Evolutionary conservation across 1,139 yeast species (phyloP).

Genomic region (Blastobotrys malaysiensis): DNA sequence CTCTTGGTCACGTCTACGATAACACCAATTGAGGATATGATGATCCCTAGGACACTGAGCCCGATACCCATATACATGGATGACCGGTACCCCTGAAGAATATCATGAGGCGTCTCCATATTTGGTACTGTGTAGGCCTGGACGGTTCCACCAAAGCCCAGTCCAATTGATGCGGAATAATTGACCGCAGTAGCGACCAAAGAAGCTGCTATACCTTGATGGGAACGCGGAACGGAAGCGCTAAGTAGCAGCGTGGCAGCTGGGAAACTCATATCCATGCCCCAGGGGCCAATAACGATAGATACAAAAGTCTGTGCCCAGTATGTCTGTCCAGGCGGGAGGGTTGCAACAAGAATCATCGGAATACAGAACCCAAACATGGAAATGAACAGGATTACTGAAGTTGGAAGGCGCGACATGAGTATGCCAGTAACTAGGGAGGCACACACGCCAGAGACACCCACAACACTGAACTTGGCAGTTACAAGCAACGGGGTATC

Average conservation of each 20-base stretch:
- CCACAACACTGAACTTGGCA: slow-evolving; percentile 40
- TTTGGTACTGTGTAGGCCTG: slow-evolving; percentile 40
- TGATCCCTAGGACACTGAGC: slow-evolving; percentile 42
- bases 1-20: background rate
- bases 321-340: slow-evolving; percentile 44
- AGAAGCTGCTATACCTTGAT: slow-evolving; percentile 65
- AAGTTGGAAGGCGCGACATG: slow-evolving; percentile 38
- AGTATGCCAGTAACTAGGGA: slow-evolving; percentile 42
- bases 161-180: slow-evolving; percentile 57
- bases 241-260: slow-evolving; percentile 52
- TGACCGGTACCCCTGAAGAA: slow-evolving; percentile 39
- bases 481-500: slow-evolving; percentile 37
- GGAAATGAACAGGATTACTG: slow-evolving; percentile 42
- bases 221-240: slow-evolving; percentile 45
- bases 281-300: slow-evolving; percentile 44
- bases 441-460: slow-evolving; percentile 43
- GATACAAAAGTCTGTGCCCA: slow-evolving; percentile 53
- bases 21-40: background rate
- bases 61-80: slow-evolving; percentile 51
- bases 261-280: slow-evolving; percentile 65
- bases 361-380: slow-evolving; percentile 44
- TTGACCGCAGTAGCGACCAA: slow-evolving; percentile 56
- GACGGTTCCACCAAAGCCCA: slow-evolving; percentile 61
- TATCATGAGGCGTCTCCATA: slow-evolving; percentile 27
- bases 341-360: slow-evolving; percentile 40